phyloP scores from a whole-genome alignment of 1,284 basidiomycete species.

The Pseudozyma tsukubaensis region DNA sequence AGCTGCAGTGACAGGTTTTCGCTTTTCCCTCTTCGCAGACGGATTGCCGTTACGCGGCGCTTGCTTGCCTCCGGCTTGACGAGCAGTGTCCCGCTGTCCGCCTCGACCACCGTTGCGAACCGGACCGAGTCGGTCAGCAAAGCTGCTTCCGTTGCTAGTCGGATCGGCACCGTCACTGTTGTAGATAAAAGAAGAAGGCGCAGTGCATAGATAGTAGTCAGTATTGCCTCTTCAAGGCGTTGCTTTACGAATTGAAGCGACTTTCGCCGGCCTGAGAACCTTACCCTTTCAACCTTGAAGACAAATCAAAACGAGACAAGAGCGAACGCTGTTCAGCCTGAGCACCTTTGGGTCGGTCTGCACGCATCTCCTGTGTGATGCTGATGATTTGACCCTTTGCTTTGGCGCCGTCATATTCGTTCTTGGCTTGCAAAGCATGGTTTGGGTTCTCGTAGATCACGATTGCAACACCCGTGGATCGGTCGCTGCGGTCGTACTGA shows the following conservation, averaged over 20 bases:
- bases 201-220: not conserved
- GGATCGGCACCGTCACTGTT: slow-evolving; percentile 3
- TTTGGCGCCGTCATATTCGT: slow-evolving; percentile 86
- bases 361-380: slow-evolving; percentile 54
- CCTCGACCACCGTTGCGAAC: slow-evolving; percentile 16
- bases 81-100: slow-evolving; percentile 38
- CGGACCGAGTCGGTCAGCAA: slow-evolving; percentile 41
- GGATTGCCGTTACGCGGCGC: slow-evolving; percentile 8
- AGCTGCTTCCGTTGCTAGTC: slow-evolving; percentile 7
- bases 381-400: slow-evolving; percentile 76
- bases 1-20: slow-evolving; percentile 76
- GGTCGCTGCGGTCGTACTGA: slow-evolving; percentile 92
- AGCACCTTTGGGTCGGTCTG: slow-evolving; percentile 23
- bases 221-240: not conserved
- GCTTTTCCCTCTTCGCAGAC: slow-evolving; percentile 42
- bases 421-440: slow-evolving; percentile 85
- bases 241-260: not conserved
- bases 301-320: slow-evolving; percentile 48
- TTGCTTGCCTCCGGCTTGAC: slow-evolving; percentile 11
- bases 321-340: slow-evolving; percentile 21
- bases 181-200: not conserved
- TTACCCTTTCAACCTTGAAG: slow-evolving; percentile 40
- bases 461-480: slow-evolving; percentile 85
- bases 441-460: slow-evolving; percentile 82
- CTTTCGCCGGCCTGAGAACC: not conserved